phyloP scores from a whole-genome alignment of 2,329 filamentous ascomycete species.

The Ophiostoma angusticollis region DNA sequence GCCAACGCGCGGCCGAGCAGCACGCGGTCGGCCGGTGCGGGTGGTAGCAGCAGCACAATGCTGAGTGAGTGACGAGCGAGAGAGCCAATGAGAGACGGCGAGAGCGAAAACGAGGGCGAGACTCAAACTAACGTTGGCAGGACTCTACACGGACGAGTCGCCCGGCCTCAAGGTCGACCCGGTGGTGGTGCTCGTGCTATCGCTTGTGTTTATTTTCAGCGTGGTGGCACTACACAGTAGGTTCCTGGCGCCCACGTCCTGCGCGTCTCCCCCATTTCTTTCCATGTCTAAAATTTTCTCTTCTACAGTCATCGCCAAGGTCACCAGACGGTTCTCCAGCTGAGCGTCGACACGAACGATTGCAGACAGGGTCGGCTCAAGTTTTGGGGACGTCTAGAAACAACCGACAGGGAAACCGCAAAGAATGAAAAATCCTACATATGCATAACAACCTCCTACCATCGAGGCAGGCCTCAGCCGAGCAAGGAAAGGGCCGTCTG shows the following conservation, averaged over 20 bases:
- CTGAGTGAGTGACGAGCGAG: too few species aligned
- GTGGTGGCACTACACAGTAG: constrained; percentile 94
- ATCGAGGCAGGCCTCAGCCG: too few species aligned
- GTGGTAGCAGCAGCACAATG: constrained; percentile 96
- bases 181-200: constrained; percentile 90
- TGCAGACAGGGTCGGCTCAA: not conserved
- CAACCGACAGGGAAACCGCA: too few species aligned
- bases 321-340: constrained; percentile 18
- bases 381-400: too few species aligned
- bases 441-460: too few species aligned
- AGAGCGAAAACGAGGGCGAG: too few species aligned
- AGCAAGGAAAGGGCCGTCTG: too few species aligned
- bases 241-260: too few species aligned
- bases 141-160: constrained; percentile 95
- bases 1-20: constrained; percentile 87
- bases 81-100: too few species aligned
- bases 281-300: not conserved
- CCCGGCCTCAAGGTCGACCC: constrained; percentile 96
- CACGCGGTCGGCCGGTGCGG: constrained; percentile 85
- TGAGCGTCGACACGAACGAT: constrained; percentile 10
- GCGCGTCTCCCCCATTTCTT: not conserved
- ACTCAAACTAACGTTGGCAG: constrained; percentile 26
- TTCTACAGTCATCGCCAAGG: constrained; percentile 16
- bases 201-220: constrained; percentile 96
- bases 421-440: too few species aligned